Evolutionary conservation across 352 stramenopile genomes (phyloP), one percentile per base, ranked within the genome.

Genomic region (Thraustotheca clavata): DNA sequence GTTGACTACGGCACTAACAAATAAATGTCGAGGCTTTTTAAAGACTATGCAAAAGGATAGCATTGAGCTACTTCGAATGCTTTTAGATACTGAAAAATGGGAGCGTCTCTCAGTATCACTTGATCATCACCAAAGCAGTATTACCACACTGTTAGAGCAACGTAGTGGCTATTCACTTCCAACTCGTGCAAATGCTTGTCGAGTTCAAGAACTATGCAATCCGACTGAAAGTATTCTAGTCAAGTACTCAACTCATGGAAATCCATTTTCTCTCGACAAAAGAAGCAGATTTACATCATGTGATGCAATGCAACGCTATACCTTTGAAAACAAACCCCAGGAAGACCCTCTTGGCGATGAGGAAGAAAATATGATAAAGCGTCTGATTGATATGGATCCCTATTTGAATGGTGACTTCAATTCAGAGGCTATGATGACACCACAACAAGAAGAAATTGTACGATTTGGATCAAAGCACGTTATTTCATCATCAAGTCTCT

Each of bases 81-180:
- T 93, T 34, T 49, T 91, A 29, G 86, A 94, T 33, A 90, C 83
- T 5, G 86, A 94, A 60, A 91, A 83, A 33, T 94, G 86, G 86
- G 73, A 88, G 29, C 83, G 86, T 1, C 73, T 94, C 7, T 75
- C 77, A 41, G 75, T 71, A 24, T 67, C 76, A 9, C 77, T 75
- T 9, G 74, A 72, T 38, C 71, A 83, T 32, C 75, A 77, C 7
- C 31, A 2, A 14, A 69, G 77, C 48, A 70, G 77, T 41, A 76
- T 77, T n/a, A 34, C 39, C 1, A 11, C 12, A 1, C 47, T 94
- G 29, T 84, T 94, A 20, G 83, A 94, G 49, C 88, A 89, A 48
- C 73, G 85, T 33, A 89, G 81, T 57, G 83, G 83, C 12, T 90
- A 90, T 36, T 68, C 63, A 6, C 85, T 94, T 54, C 20, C 38